Percentiles rank a stretch among this genome's conserved stretches.
Evolutionary conservation across 768 basidiomycete genomes (phyloP).

Genomic region (Neoboletus subvelutipes): DNA sequence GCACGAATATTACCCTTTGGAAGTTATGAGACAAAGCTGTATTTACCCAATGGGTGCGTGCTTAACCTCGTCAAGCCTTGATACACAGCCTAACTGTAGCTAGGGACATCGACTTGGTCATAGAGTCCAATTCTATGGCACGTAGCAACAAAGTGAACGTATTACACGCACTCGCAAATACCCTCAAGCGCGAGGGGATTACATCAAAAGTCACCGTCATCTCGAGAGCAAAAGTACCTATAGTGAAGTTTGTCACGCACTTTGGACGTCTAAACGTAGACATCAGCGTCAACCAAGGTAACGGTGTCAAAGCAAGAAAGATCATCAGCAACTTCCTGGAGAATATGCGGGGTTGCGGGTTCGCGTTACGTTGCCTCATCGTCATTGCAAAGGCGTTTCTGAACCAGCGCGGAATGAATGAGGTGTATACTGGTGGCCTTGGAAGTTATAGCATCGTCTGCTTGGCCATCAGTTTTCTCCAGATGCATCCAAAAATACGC

Average conservation of each 20-base stretch:
- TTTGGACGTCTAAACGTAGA: constrained; percentile 87
- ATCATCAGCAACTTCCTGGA: constrained; percentile 80
- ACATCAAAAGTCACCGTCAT: constrained; percentile 85
- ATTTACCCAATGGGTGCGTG: constrained; percentile 86
- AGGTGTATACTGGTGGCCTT: constrained; percentile 94
- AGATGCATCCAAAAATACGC: constrained; percentile 96
- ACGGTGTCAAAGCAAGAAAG: constrained; percentile 74
- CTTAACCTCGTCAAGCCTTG: background rate
- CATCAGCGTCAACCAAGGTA: constrained; percentile 89
- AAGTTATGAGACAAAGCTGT: constrained; percentile 89
- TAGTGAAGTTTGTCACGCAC: constrained; percentile 89
- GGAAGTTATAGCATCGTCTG: constrained; percentile 95
- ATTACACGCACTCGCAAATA: constrained; percentile 74
- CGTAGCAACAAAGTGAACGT: constrained; percentile 65
- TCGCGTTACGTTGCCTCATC: constrained; percentile 80
- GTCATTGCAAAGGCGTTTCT: constrained; percentile 91
- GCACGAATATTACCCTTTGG: constrained; percentile 87
- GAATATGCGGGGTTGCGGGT: constrained; percentile 51
- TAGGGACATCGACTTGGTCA: constrained; percentile 95
- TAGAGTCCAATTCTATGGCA: constrained; percentile 76
- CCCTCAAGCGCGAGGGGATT: constrained; percentile 71
- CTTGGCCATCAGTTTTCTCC: constrained; percentile 89
- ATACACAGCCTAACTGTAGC: constrained; percentile 11
- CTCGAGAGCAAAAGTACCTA: constrained; percentile 92
- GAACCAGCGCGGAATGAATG: constrained; percentile 89